Base-by-base conservation (phyloP, 805 yeast genomes). In the Saturnispora hagleri region DNA sequence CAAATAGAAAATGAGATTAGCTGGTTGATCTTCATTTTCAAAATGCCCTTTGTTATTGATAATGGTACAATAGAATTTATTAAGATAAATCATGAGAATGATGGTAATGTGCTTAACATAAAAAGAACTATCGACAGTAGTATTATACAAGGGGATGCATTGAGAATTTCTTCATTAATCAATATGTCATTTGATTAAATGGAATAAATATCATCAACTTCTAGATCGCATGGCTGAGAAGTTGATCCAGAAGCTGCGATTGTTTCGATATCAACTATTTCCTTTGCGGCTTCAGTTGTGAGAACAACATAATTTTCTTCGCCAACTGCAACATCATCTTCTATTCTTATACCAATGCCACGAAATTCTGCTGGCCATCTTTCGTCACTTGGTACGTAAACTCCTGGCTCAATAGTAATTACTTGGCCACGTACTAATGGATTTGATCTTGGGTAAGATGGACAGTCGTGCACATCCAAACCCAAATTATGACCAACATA, bases 401-500 rank as follows among this genome's bases (percentile, higher is more conserved):
- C 75, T 27, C 99, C 99, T 0, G 99, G 99, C 65, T 95, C 99
- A 24, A 95, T 81, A 2, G 99, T 93, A 46, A 93, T 73, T 4
- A 91, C 97, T 63, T 89, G 95, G 22, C 90, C 90, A 20, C 73
- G 71, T 45, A 68, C 68, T 46, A 93, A 64, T 33, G 70, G 69
- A 22, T 74, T 73, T 51, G 70, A 71, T 56, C 89, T 74, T 3
- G 91, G 76, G 40, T 73, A 74, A 2, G 73, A 66, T 4, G 95
- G 95, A 36, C 81, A 73, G 62, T 88, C 96, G 67, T 88, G 96
- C 26, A 90, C 86, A 61, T 90, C 99, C 35, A 93, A 70, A 0
- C 99, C 99, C 38, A 93, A 72, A 62, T 93, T 89, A 66, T 93
- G 99, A 5, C 99, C 99, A 58, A 93, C 83, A 64, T 87, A 89